These are phyloP conservation scores for Talaromyces nanjingensis DNA, from an alignment of 495 filamentous ascomycete genomes.

Conservation along the genomic window DNA sequence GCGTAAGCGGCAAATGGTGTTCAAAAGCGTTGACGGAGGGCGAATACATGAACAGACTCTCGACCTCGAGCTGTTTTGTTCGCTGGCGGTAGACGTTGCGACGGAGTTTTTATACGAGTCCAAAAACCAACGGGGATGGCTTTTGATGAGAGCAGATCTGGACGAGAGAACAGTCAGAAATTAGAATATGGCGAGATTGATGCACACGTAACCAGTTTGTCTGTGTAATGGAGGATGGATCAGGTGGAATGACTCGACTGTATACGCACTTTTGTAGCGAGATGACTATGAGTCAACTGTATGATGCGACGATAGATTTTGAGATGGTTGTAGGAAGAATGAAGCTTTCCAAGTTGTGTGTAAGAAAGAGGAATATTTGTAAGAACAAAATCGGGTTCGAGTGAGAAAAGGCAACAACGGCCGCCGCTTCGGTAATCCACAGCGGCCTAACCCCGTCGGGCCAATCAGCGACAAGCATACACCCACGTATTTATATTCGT, in stretches of 20 bases:
- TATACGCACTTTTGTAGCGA: background rate
- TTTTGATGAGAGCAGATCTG: conserved; percentile 2
- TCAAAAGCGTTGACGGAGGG: conserved; percentile 65
- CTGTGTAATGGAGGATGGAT: background rate
- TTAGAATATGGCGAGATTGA: background rate
- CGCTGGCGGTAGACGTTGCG: conserved; percentile 31
- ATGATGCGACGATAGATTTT: background rate
- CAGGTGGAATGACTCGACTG: background rate
- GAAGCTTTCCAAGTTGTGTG: background rate
- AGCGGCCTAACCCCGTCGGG: background rate
- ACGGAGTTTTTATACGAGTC: background rate
- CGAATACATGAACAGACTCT: conserved; percentile 74
- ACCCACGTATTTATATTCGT: background rate
- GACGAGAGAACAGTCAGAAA: background rate
- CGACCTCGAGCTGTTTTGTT: conserved; percentile 29
- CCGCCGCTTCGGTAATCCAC: background rate
- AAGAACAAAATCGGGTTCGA: background rate
- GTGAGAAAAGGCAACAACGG: conserved; percentile 2
- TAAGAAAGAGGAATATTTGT: conserved; percentile 1
- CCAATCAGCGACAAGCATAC: background rate
- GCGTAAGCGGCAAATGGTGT: conserved; percentile 83
- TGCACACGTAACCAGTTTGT: background rate
- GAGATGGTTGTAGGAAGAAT: background rate
- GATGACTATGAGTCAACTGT: background rate
- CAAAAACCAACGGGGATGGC: conserved; percentile 4